Base-by-base conservation (phyloP, 768 basidiomycete species). In the Tylopilus cervinicoccineus region DNA sequence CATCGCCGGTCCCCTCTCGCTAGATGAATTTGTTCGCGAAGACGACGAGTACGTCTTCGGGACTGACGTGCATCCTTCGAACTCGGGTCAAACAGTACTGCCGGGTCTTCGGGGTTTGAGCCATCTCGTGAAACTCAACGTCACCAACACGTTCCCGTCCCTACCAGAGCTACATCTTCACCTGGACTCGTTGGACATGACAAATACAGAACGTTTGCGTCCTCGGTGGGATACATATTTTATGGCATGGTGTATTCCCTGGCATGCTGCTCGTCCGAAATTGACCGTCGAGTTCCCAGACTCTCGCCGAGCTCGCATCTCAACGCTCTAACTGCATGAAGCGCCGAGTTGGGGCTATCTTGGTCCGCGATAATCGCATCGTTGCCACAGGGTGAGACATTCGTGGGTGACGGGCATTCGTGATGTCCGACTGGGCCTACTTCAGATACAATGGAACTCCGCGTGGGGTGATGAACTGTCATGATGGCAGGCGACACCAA, bases 151-250 rank as follows among this genome's bases (percentile, higher is more conserved):
- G n/a, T 91, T 86, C 57, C 58, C 66, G 23, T 70, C 74, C 26
- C 48, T 85, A 14, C 50, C 70, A n/a, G 71, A 71, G 5, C 69
- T 97, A 1, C 70, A 84, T 57, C 54, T 61, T 12, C 73, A 94
- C 60, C 70, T 98, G 10, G 83, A 88, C 50, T 61, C 70, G 2
- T 56, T 95, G 33, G 73, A 94, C 62, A 66, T 97, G 7, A 60
- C 83, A 28, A 77, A 93, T 60, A 69, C 77, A 2, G 83, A 88
- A 57, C 80, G 90, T 47, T 68, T 96, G 24, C 76, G 95, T 39
- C 95, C 95, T 3, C 77, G 79, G 14, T 98, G 95, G 95, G 95
- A 98, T 64, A 81, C 84, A 0, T 98, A 98, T 68, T 98, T 98
- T 66, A 98, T 98, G 95, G 92, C 87, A 50, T 50, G 76, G 47